phyloP scores from a whole-genome alignment of 768 basidiomycete genomes.

The Naganishia vishniacii region DNA sequence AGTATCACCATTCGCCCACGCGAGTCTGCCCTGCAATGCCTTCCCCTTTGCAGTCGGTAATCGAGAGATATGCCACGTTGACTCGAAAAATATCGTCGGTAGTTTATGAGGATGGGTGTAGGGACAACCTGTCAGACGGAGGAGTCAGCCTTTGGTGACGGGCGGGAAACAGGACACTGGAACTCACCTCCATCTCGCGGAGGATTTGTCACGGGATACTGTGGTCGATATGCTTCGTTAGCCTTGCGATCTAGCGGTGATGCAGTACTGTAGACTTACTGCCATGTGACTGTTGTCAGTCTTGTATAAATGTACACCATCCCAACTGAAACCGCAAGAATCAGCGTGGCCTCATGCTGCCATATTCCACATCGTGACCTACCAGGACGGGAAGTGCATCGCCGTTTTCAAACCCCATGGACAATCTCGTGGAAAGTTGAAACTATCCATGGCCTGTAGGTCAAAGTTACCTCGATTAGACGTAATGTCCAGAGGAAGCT shows the following conservation, averaged over 20 bases:
- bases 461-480: too few relatives aligned
- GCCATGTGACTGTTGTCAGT: constrained; percentile 37
- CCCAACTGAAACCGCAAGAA: constrained; percentile 33
- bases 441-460: neutral
- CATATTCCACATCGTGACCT: neutral
- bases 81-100: constrained; percentile 42
- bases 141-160: neutral
- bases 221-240: neutral
- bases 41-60: constrained; percentile 26
- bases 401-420: constrained; percentile 18
- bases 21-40: constrained; percentile 34
- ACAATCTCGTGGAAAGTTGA: constrained; percentile 17
- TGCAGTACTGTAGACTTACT: constrained; percentile 14
- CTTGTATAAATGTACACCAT: constrained; percentile 42
- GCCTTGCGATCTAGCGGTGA: neutral
- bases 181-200: constrained; percentile 18
- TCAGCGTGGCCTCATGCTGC: neutral
- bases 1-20: constrained; percentile 57
- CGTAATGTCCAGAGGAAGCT: too few relatives aligned
- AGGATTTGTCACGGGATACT: constrained; percentile 11
- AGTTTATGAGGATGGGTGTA: constrained; percentile 41
- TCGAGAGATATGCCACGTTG: constrained; percentile 31
- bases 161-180: neutral
- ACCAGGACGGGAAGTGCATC: constrained; percentile 18
- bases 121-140: constrained; percentile 29